Evolutionary conservation across 305 asterid species (phyloP).

Genomic region (Solanum chacoense): DNA sequence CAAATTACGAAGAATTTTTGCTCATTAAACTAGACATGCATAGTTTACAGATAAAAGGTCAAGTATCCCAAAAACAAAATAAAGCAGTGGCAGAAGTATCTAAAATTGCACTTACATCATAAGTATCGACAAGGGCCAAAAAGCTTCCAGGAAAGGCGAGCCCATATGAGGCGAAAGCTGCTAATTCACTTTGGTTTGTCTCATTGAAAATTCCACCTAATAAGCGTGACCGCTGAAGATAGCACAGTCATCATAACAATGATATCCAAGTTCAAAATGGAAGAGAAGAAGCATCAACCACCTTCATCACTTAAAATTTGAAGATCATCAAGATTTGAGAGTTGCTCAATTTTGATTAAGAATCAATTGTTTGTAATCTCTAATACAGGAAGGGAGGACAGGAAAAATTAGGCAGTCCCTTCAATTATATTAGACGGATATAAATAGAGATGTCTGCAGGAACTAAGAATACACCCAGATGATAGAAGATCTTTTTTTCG

Average conservation of each 20-base stretch:
- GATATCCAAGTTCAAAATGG: background rate
- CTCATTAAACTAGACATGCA: background rate
- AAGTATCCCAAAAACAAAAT: background rate
- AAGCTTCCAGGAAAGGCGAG: constrained; percentile 71
- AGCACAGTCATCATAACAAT: constrained; percentile 6
- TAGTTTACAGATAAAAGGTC: background rate
- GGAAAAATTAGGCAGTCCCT: background rate
- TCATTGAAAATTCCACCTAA: constrained; percentile 66
- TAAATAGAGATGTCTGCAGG: background rate
- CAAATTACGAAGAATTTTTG: background rate
- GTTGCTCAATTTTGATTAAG: background rate
- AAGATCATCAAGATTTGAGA: background rate
- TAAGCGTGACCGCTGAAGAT: constrained; percentile 45
- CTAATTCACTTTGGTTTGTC: constrained; percentile 80
- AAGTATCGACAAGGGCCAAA: constrained; percentile 85
- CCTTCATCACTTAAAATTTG: background rate
- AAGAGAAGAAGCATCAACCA: background rate
- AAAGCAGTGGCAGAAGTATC: constrained; percentile 1
- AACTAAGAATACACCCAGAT: background rate
- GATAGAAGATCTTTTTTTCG: too few relatives aligned
- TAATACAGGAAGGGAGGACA: background rate
- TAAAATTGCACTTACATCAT: constrained; percentile 55
- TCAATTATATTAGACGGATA: background rate
- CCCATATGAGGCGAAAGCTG: constrained; percentile 72
- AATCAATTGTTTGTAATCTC: background rate